A percentile compares a stretch with the other conserved stretches of the same genome.
Evolutionary conservation across 2,329 filamentous ascomycete genomes (phyloP).

Genomic region (Clonostachys rhizophaga): DNA sequence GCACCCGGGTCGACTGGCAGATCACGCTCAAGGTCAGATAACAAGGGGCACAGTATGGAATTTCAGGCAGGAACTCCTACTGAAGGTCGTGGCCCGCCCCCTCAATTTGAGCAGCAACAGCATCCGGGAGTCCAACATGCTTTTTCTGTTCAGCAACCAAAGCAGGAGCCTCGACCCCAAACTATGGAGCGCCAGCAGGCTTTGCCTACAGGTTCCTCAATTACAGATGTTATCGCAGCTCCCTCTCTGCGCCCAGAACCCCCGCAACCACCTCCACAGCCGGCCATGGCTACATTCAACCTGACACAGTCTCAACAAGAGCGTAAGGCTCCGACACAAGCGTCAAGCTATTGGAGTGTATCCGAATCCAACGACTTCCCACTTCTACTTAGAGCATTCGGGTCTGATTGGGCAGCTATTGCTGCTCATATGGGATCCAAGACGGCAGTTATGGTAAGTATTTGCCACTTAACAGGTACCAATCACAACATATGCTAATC

Average conservation of each 20-base stretch:
- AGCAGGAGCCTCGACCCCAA: constrained; percentile 14
- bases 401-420: constrained; percentile 74
- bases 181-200: constrained; percentile 27
- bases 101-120: constrained; percentile 38
- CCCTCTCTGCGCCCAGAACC: constrained; percentile 52
- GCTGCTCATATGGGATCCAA: constrained; percentile 78
- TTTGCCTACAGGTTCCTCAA: constrained; percentile 23
- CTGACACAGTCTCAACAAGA: constrained; percentile 38
- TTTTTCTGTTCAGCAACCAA: constrained; percentile 19
- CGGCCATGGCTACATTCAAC: constrained; percentile 46
- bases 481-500: constrained; percentile 1
- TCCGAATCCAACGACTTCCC: constrained; percentile 76
- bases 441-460: constrained; percentile 75
- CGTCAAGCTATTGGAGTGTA: constrained; percentile 85
- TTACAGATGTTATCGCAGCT: constrained; percentile 51
- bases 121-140: constrained; percentile 32
- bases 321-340: constrained; percentile 49
- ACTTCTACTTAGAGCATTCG: constrained; percentile 66
- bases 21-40: constrained; percentile 21
- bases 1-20: constrained; percentile 26
- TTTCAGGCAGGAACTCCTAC: constrained; percentile 26
- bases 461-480: not conserved
- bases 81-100: constrained; percentile 32
- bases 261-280: constrained; percentile 35
- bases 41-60: constrained; percentile 37